Evolutionary conservation across 2,329 filamentous ascomycete genomes (phyloP).

Genomic region (Cladosporium sp.): DNA sequence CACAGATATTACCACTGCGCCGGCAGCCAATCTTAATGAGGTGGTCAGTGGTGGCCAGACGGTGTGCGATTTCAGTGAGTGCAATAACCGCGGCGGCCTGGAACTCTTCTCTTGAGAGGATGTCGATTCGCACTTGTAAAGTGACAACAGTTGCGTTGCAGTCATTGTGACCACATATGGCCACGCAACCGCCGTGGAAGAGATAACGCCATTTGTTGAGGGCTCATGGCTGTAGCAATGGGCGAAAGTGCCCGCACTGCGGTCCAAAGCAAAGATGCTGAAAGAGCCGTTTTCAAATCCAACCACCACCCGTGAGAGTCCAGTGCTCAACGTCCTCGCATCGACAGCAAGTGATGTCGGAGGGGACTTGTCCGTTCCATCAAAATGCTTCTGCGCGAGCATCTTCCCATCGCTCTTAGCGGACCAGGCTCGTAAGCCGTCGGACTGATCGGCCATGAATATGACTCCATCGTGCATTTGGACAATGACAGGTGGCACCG

Average conservation of each 20-base stretch:
- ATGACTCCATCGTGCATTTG: constrained; percentile 74
- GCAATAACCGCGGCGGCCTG: constrained; percentile 57
- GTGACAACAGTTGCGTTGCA: constrained; percentile 64
- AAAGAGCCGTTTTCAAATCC: constrained; percentile 72
- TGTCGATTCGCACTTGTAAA: constrained; percentile 61
- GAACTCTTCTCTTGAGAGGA: constrained; percentile 25
- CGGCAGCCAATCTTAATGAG: constrained; percentile 67
- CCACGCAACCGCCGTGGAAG: constrained; percentile 65
- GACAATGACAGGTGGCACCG: constrained; percentile 62
- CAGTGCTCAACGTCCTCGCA: constrained; percentile 27
- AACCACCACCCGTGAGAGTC: constrained; percentile 48
- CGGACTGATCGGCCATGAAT: constrained; percentile 66
- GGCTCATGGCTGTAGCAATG: constrained; percentile 56
- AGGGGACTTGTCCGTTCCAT: constrained; percentile 14
- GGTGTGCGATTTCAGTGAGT: constrained; percentile 76
- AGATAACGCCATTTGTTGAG: constrained; percentile 60
- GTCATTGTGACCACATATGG: constrained; percentile 80
- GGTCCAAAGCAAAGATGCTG: constrained; percentile 61
- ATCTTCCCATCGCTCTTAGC: constrained; percentile 56
- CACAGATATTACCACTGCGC: constrained; percentile 71
- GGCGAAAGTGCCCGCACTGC: constrained; percentile 41
- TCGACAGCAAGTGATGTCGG: constrained; percentile 67
- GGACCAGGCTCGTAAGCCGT: constrained; percentile 76
- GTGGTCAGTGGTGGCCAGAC: constrained; percentile 74
- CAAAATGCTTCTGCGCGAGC: constrained; percentile 47